Conservation (phyloP, 257 asterid species). For the Ligustrum vulgare region DNA sequence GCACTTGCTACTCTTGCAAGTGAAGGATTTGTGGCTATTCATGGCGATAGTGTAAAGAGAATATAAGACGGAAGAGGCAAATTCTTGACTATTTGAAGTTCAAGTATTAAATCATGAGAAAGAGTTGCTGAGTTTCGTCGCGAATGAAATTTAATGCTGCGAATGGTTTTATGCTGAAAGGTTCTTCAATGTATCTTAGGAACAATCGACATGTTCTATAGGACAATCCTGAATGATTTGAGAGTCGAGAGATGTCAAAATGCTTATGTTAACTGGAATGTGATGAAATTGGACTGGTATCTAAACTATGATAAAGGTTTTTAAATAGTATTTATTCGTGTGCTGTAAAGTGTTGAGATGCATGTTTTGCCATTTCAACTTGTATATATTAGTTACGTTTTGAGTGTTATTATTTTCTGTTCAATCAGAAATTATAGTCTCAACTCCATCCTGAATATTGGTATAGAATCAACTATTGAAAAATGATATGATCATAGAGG, state of each 20-base stretch:
- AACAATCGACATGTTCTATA: not conserved
- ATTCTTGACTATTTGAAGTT: constrained; percentile 4
- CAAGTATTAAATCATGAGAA: too few relatives aligned
- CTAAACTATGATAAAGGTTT: not conserved
- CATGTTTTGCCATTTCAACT: not conserved
- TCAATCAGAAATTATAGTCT: too few relatives aligned
- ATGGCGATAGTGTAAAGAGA: constrained; percentile 89
- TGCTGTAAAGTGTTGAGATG: too few relatives aligned
- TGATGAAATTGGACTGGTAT: not conserved
- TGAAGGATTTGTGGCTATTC: constrained; percentile 78
- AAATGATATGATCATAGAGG: too few relatives aligned
- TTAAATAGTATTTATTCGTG: not conserved
- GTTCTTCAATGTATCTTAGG: not conserved
- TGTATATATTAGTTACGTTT: too few relatives aligned
- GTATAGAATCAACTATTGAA: too few relatives aligned
- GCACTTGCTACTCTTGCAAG: constrained; percentile 78
- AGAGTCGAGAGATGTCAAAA: not conserved
- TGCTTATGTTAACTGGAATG: not conserved
- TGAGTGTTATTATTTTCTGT: too few relatives aligned
- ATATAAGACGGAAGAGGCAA: constrained; percentile 29
- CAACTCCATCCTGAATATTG: too few relatives aligned
- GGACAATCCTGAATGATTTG: not conserved
- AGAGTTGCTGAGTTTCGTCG: not conserved
- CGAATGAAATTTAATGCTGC: not conserved
- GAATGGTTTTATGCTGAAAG: not conserved